Base-by-base conservation (phyloP, 192 early-diverging fungal species). In the Geranomyces michiganensis region DNA sequence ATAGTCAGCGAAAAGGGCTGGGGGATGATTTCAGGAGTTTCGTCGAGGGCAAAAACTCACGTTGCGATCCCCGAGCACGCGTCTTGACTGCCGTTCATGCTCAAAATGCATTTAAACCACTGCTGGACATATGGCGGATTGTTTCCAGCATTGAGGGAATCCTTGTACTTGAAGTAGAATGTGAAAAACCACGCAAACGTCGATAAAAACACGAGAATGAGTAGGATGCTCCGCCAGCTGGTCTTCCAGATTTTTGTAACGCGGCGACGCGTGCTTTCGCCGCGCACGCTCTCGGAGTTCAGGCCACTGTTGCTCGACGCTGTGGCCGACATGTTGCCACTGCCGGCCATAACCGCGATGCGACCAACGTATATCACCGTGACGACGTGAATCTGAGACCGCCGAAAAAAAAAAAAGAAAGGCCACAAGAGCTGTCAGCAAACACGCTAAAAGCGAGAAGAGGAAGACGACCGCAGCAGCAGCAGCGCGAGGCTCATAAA, bases 191-290 rank as follows among this genome's bases (percentile, higher is more conserved):
- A 68, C n/a, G 33, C 31, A 30, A 53, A 68, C 15, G 49, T 68
- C 13, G 32, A 22, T 14, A 68, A 29, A 22, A 56, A 53, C 24
- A 68, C 53, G 0, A 9, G 9, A 14, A 55, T 36, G 14, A 68
- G 48, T 5, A 27, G 27, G 21, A 53, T 53, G 32, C 48, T 55
- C 32, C 66, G 55, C 66, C 66, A 68, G 26, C 51, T 48, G 15
- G 51, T 68, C 22, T 56, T 48, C 66, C 66, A 68, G 49, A 48
- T 29, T 30, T 68, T 51, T 22, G 51, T 56, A 12, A 55, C 66
- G 0, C 66, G 66, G 1, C 63, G 63, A 10, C 51, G 24, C 47
- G 66, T 68, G 29, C 51, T 65, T 43, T 65, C 64, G 0, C 21
- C 51, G 19, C 48, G 14, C 17, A 49, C 6, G 22, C 27, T 27